These are phyloP conservation scores for Vigna radiata DNA, from an alignment of 306 rosid species.

Conservation along the genomic window DNA sequence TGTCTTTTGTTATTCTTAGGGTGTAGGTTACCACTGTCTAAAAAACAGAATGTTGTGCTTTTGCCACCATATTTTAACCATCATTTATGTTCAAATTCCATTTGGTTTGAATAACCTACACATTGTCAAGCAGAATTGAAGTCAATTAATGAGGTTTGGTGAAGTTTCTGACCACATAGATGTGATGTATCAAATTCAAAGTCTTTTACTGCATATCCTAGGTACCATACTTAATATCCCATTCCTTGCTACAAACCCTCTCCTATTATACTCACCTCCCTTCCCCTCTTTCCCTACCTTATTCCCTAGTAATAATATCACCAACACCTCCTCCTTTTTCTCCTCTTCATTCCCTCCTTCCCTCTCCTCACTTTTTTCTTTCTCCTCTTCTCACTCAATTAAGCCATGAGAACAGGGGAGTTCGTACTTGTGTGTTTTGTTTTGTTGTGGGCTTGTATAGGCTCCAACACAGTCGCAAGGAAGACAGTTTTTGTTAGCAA, in stretches of 20 bases:
- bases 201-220: conserved; percentile 68
- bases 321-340: conserved; percentile 63
- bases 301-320: conserved; percentile 32
- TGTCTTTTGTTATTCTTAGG: not conserved
- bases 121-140: conserved; percentile 48
- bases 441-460: conserved; percentile 54
- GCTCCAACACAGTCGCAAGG: conserved; percentile 56
- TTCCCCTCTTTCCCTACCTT: conserved; percentile 8
- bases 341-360: conserved; percentile 44
- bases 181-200: conserved; percentile 68
- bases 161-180: conserved; percentile 59
- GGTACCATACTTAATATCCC: conserved; percentile 69
- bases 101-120: conserved; percentile 41
- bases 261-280: conserved; percentile 13
- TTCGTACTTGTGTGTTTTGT: conserved; percentile 46
- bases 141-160: conserved; percentile 81
- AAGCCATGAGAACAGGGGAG: conserved; percentile 57
- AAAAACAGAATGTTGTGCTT: conserved; percentile 59
- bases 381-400: conserved; percentile 19
- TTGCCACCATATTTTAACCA: conserved; percentile 38
- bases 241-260: conserved; percentile 40
- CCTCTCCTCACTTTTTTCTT: conserved; percentile 45
- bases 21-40: conserved; percentile 33
- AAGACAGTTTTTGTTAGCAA: conserved; percentile 39
- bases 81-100: conserved; percentile 46